Conservation (phyloP, 768 basidiomycete species). For the Hericium alpestre region DNA sequence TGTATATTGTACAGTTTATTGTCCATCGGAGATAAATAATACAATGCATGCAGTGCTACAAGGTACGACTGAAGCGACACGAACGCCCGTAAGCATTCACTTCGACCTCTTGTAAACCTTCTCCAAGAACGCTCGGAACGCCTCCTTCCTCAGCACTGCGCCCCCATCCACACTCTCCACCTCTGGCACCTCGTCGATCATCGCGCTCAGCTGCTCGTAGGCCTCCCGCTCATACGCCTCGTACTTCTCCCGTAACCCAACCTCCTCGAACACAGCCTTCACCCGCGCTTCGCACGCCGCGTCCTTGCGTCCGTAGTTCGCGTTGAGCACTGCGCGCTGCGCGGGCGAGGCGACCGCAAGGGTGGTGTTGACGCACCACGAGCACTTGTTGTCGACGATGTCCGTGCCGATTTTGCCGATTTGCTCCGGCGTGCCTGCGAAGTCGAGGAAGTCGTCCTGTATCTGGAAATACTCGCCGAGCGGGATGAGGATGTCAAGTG, state of each 20-base stretch:
- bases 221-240: conserved; percentile 66
- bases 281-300: conserved; percentile 45
- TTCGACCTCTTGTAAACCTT: conserved; percentile 65
- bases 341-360: conserved; percentile 43
- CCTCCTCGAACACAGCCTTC: conserved; percentile 61
- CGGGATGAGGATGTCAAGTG: conserved; percentile 74
- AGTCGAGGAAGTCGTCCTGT: conserved; percentile 88
- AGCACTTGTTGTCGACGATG: conserved; percentile 96
- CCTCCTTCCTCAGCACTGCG: conserved; percentile 41
- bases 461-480: conserved; percentile 98
- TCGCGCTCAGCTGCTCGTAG: conserved; percentile 50
- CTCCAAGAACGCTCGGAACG: conserved; percentile 75
- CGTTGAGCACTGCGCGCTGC: conserved; percentile 48
- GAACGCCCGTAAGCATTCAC: conserved; percentile 14
- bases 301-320: conserved; percentile 53
- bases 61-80: too few relatives aligned
- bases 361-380: conserved; percentile 89
- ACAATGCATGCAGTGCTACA: too few relatives aligned
- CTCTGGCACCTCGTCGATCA: conserved; percentile 73
- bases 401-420: conserved; percentile 97
- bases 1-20: too few relatives aligned
- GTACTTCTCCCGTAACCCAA: conserved; percentile 61
- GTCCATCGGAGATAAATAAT: too few relatives aligned
- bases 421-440: conserved; percentile 74
- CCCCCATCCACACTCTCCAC: conserved; percentile 15